Evolutionary conservation across 768 basidiomycete species (phyloP), one percentile per base, ranked within the genome.

Genomic region (Collybiopsis luxurians): DNA sequence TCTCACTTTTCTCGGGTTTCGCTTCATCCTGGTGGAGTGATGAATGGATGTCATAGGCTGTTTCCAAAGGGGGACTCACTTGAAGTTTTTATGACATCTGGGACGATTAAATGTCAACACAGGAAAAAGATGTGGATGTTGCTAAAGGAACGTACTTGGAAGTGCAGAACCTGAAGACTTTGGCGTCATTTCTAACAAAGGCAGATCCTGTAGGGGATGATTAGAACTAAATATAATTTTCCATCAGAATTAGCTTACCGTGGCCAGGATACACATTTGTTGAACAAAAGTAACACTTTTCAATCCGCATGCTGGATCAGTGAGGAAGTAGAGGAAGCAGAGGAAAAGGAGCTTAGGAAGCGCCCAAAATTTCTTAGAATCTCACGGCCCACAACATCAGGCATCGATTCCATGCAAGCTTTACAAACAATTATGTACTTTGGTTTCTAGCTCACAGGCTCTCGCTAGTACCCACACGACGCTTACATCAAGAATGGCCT

Each of bases 61-160:
- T 11, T 46, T 12, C 24, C 34, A 24, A 10, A 26, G 38, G 26
- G 9, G 12, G 42, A 69, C 82, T 62, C 66, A 93, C 94, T 99
- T 99, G 86, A 99, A 99, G 74, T 98, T 99, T 77, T 98, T 98
- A 73, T 98, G 92, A 71, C 97, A 97, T 80, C 92, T 95, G 53
- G 13, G 21, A 51, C 53, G 15, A 21, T 4, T 55, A 23, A 64
- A 15, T 34, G 66, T 56, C 34, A 63, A 60, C 15, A 60, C 40
- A 27, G 13, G 11, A 23, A 49, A 3, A 39, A 43, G 6, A 58
- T 23, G 43, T 24, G 24, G 2, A 26, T 23, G 21, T 46, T 31
- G 42, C 24, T 12, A 40, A 45, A 19, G 23, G 53, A 28, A 69
- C 87, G 65, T 63, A 99, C 92, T 98, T 98, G 69, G 92, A 95